phyloP scores from a whole-genome alignment of 371 early-diverging fungal genomes.

The Catenaria anguillulae region DNA sequence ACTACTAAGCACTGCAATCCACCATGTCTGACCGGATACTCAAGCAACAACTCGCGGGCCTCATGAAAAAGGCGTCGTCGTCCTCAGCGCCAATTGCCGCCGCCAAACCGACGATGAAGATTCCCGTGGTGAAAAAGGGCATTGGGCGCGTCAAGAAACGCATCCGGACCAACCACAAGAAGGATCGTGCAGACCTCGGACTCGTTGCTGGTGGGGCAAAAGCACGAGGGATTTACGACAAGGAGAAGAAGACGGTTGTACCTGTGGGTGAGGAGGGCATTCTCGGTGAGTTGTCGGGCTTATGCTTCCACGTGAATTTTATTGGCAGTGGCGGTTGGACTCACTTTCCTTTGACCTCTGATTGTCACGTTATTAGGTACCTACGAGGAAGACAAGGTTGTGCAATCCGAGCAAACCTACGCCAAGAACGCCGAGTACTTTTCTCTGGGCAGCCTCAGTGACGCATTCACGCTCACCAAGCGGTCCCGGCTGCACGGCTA shows the following conservation, averaged over 20 bases:
- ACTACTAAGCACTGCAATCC: not conserved
- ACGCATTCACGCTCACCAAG: not conserved
- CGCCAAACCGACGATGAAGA: not conserved
- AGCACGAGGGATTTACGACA: not conserved
- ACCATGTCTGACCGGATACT: not conserved
- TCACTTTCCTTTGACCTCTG: too few relatives aligned
- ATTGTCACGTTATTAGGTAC: not conserved
- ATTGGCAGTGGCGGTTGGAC: too few relatives aligned
- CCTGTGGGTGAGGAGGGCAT: not conserved
- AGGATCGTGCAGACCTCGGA: not conserved
- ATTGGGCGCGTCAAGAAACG: not conserved
- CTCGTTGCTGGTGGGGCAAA: not conserved
- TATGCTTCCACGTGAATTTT: too few relatives aligned
- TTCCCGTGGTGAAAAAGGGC: not conserved
- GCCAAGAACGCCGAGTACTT: not conserved
- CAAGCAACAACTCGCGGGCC: not conserved
- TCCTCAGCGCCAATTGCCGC: not conserved
- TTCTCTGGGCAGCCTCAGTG: not conserved
- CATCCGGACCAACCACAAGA: not conserved
- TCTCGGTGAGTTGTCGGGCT: too few relatives aligned
- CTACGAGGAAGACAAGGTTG: not conserved
- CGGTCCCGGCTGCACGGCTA: not conserved
- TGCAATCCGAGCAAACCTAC: not conserved
- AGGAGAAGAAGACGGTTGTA: not conserved
- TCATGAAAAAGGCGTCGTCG: not conserved